Evolutionary conservation across 176 grass and related monocot species (phyloP).

Genomic region (Tillandsia fasciculata): DNA sequence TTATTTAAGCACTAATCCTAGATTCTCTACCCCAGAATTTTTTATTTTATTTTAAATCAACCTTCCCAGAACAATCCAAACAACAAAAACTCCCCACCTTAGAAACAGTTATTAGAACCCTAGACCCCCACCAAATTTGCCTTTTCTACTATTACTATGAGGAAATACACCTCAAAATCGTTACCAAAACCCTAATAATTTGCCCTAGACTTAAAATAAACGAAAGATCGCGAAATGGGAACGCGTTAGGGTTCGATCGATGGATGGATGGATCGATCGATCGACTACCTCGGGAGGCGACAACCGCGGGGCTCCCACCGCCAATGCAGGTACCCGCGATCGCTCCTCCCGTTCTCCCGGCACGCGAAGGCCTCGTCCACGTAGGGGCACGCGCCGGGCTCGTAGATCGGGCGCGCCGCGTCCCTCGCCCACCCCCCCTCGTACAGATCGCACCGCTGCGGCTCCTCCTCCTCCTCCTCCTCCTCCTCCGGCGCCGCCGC

Average conservation of each 20-base stretch:
- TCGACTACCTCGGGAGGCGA: conserved; percentile 48
- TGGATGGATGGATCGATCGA: not conserved
- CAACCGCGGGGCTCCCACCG: conserved; percentile 68
- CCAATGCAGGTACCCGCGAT: conserved; percentile 64
- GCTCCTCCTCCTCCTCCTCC: not conserved
- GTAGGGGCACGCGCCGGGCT: conserved; percentile 66
- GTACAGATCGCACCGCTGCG: conserved; percentile 49
- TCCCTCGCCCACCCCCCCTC: conserved; percentile 71
- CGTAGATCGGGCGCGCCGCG: conserved; percentile 54
- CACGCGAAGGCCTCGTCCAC: conserved; percentile 85
- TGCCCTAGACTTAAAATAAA: not conserved
- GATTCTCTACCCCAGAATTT: not conserved
- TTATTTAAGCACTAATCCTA: not conserved
- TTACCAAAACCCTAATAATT: too few species aligned
- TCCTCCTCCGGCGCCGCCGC: not conserved
- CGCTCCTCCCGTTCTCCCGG: conserved; percentile 55
- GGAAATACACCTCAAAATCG: too few species aligned
- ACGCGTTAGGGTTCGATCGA: not conserved
- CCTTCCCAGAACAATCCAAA: not conserved
- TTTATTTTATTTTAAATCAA: not conserved
- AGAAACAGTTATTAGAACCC: too few species aligned
- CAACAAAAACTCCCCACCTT: too few species aligned
- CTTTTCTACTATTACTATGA: too few species aligned
- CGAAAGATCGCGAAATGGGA: not conserved
- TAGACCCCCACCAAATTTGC: too few species aligned